These are phyloP conservation scores for Letharia columbiana DNA, from an alignment of 495 filamentous ascomycete species.

Conservation along the genomic window DNA sequence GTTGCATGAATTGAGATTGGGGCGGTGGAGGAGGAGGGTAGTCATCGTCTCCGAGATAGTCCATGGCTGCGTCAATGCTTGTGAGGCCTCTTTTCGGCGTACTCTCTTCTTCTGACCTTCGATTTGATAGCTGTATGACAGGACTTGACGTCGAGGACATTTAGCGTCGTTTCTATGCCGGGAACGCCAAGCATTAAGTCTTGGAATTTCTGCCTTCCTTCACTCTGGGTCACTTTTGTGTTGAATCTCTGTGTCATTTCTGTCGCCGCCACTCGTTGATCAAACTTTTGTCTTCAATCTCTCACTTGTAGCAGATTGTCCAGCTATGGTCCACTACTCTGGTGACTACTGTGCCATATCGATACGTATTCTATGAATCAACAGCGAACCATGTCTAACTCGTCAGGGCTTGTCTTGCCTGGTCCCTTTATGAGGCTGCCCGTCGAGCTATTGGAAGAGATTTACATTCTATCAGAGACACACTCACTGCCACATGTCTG, in stretches of 20 bases:
- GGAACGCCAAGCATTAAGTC: constrained; percentile 2
- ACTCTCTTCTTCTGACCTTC: constrained; percentile 1
- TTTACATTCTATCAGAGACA: not conserved
- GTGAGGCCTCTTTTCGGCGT: not conserved
- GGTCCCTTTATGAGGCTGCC: not conserved
- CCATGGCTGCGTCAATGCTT: constrained; percentile 11
- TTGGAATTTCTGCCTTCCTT: not conserved
- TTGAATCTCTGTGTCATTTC: no score
- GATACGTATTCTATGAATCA: not conserved
- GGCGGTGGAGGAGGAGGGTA: constrained; percentile 15
- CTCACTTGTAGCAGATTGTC: not conserved
- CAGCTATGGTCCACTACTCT: no score
- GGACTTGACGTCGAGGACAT: constrained; percentile 5
- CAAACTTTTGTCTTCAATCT: not conserved
- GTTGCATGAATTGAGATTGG: not conserved
- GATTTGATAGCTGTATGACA: constrained; percentile 8
- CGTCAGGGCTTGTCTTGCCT: not conserved
- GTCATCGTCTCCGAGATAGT: constrained; percentile 22
- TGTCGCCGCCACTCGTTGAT: no score
- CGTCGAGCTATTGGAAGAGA: not conserved
- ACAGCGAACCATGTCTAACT: not conserved
- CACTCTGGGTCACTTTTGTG: not conserved
- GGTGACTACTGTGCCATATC: no score
- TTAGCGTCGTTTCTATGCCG: not conserved
- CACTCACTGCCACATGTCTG: not conserved